Conservation (phyloP, 2,329 filamentous ascomycete genomes). For the Monosporascus sp. region DNA sequence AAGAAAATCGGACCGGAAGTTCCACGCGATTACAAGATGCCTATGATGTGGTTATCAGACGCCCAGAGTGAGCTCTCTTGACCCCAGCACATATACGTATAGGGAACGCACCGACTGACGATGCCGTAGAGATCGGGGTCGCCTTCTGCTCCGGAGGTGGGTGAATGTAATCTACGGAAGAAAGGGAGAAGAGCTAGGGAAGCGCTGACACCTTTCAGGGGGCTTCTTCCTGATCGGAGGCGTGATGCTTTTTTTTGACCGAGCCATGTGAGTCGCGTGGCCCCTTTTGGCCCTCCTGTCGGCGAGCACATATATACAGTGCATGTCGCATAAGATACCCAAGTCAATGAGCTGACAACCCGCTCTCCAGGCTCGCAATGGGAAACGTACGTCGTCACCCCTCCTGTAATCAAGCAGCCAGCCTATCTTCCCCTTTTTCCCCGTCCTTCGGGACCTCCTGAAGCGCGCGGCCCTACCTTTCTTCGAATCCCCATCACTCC, state of each 20-base stretch:
- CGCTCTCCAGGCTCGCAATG: constrained; percentile 73
- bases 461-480: not conserved
- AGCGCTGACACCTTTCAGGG: constrained; percentile 45
- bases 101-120: constrained; percentile 25
- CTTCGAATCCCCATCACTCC: not conserved
- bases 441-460: constrained; percentile 4
- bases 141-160: constrained; percentile 96
- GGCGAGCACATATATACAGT: constrained; percentile 1
- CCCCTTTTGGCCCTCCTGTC: constrained; percentile 1
- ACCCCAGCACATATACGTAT: constrained; percentile 9
- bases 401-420: not conserved
- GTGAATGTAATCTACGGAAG: constrained; percentile 33
- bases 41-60: constrained; percentile 94
- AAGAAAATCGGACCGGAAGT: not conserved
- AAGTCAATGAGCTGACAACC: constrained; percentile 8
- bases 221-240: constrained; percentile 93
- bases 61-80: constrained; percentile 69
- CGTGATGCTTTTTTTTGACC: constrained; percentile 95
- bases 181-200: constrained; percentile 6
- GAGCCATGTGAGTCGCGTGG: constrained; percentile 67
- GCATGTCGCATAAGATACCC: not conserved
- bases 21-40: constrained; percentile 48
- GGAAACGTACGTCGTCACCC: constrained; percentile 64
- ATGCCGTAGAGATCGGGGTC: constrained; percentile 78
- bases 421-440: constrained; percentile 4